Percentiles rank a stretch among this genome's conserved stretches.
Evolutionary conservation across 768 basidiomycete species (phyloP).

Genomic region (Mycena filopes): DNA sequence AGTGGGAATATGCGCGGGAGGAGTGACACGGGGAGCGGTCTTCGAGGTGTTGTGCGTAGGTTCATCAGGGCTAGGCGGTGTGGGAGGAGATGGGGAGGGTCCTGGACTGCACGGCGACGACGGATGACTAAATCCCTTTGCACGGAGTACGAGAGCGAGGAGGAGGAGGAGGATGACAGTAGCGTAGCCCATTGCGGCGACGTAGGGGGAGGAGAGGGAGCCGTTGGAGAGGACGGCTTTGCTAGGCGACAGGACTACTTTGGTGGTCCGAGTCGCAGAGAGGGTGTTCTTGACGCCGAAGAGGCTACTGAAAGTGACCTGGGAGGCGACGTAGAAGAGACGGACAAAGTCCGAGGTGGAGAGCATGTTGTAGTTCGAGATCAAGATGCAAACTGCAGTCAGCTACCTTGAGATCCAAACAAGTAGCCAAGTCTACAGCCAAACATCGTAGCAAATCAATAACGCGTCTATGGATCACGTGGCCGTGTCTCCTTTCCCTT

Average conservation of each 20-base stretch:
- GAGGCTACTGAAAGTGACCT: not conserved
- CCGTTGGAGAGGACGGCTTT: conserved; percentile 5
- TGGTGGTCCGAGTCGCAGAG: not conserved
- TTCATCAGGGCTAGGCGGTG: too few species aligned
- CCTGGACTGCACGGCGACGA: too few species aligned
- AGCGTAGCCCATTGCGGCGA: conserved; percentile 11
- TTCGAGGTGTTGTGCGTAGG: too few species aligned
- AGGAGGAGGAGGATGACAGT: conserved; percentile 1
- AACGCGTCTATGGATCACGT: not conserved
- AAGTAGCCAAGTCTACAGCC: not conserved
- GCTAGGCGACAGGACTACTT: not conserved
- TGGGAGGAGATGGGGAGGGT: too few species aligned
- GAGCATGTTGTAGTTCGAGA: conserved; percentile 19
- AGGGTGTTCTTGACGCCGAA: conserved; percentile 3
- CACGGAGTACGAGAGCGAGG: conserved; percentile 8
- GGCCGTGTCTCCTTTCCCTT: not conserved
- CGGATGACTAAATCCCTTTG: not conserved
- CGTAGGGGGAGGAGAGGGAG: not conserved
- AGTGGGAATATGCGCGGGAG: too few species aligned
- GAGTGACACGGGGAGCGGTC: too few species aligned
- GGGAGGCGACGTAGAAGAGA: conserved; percentile 8
- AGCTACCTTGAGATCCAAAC: not conserved
- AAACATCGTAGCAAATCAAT: not conserved
- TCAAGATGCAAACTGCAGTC: conserved; percentile 1
- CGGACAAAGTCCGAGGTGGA: conserved; percentile 11